Base-by-base conservation (phyloP, 2,329 filamentous ascomycete genomes). In the Botrytis medusae region DNA sequence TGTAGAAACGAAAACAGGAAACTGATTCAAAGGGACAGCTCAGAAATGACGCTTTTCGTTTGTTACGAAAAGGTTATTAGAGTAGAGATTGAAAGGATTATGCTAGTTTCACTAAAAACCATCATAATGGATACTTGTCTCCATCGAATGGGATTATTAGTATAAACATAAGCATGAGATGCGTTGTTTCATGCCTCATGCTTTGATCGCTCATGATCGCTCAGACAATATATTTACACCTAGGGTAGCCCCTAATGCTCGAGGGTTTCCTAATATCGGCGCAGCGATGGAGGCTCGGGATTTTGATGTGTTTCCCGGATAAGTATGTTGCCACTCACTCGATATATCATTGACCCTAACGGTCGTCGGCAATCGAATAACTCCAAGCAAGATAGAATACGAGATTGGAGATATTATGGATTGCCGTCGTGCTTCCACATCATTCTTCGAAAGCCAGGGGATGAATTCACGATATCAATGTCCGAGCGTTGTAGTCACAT, bases 41-140 rank as follows among this genome's bases (percentile, higher is more conserved):
- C 37, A 70, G n/a, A 18, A 70, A 70, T 61, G 68, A 62, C 54
- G 54, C 14, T 46, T 44, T 46, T 61, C 54, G n/a, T 44, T 44
- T 70, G 54, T 62, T 46, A n/a, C 54, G 10, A 42, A 62, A 62
- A 37, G 37, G 14, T 37, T 25, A 46, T 46, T 46, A 70, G 29
- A 61, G 29, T 32, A 34, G 22, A 70, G 14, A 44, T 37, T 61
- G 32, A 70, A 70, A 70, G 68, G 68, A 44, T 70, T 10, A 62
- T 70, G 68, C 68, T 25, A 2, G 68, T 70, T 70, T 62, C 54
- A 61, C 68, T 70, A 62, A 46, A 70, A 37, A 46, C 54, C 40
- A 70, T 34, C 14, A 34, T 42, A 60, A 44, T 62, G 48, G 14
- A 60, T 46, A 61, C 40, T 37, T 37, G 51, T 34, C 29, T 46